Evolutionary conservation across 306 rosid species (phyloP), one percentile per base, ranked within the genome.

Genomic region (Sindora glabra): DNA sequence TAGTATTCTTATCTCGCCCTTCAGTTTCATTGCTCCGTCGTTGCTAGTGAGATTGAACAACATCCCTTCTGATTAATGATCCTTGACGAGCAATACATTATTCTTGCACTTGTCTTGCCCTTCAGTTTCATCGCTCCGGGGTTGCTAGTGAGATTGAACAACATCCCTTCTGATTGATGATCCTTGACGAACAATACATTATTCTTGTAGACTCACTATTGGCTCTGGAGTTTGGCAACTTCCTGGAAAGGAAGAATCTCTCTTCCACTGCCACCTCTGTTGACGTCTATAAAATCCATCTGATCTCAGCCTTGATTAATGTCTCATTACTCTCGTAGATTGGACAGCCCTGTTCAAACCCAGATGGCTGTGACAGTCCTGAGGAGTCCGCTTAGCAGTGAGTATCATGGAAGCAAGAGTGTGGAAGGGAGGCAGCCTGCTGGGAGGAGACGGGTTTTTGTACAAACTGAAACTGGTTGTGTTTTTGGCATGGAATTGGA

Each of bases 401-500:
- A 88, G 46, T 88, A 74, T 57, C 87, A 56, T 30, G 89, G 87
- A 56, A n/a, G n/a, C n/a, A 86, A 52, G 70, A 74, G 75, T 51
- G 51, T 69, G 62, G 86, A 75, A 74, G 82, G 77, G 25, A 83
- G 29, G 36, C 96, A 82, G 64, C 78, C 82, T 11, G 68, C 94
- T 3, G 89, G 95, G 13, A 63, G 89, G 78, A 78, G 95, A 59
- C 81, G 96, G 0, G 94, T 92, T 53, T 92, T 86, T 48, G 90
- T 92, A 62, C 99, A 92, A 65, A 92, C 99, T 0, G 99, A 92
- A 5, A 82, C 84, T 12, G 99, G 99, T 13, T 89, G 94, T 62
- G 96, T 92, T 10, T 42, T 92, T 41, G 95, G 94, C 10, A 89
- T 92, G 99, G 99, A 92, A 0, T 73, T 92, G 39, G 95, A 89